A percentile compares a stretch with the other conserved stretches of the same genome.
These are phyloP conservation scores for Cinnamomum chago DNA, from an alignment of 164 flowering plant genomes.

Conservation along the genomic window DNA sequence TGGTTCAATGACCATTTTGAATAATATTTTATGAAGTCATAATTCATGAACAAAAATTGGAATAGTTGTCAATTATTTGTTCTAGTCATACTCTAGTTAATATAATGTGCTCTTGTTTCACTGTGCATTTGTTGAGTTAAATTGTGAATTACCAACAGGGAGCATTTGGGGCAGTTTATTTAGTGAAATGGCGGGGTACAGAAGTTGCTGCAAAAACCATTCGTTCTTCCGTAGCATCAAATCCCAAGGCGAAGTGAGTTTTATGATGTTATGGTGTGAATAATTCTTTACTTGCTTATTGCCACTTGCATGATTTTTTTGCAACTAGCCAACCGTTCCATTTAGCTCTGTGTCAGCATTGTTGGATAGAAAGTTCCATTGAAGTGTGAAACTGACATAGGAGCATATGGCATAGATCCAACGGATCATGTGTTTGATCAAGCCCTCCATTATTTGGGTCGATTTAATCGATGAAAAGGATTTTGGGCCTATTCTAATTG, in stretches of 20 bases:
- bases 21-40: no score
- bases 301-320: not conserved
- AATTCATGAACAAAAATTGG: no score
- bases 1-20: no score
- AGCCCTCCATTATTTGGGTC: no score
- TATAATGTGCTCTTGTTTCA: no score
- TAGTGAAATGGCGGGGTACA: constrained; percentile 66
- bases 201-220: constrained; percentile 71
- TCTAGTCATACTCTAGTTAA: no score
- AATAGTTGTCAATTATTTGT: no score
- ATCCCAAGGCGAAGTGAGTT: constrained; percentile 46
- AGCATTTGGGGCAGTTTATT: constrained; percentile 56
- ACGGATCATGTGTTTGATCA: no score
- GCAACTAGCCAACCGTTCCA: not conserved
- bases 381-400: no score
- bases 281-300: not conserved
- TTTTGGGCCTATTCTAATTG: no score
- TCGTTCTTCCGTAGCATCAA: constrained; percentile 63
- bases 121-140: not conserved
- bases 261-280: not conserved
- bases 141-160: constrained; percentile 33
- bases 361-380: not conserved
- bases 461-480: no score
- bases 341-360: not conserved
- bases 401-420: no score